Conservation (phyloP, 805 yeast genomes). For the Saccharomyces kudriavzevii region DNA sequence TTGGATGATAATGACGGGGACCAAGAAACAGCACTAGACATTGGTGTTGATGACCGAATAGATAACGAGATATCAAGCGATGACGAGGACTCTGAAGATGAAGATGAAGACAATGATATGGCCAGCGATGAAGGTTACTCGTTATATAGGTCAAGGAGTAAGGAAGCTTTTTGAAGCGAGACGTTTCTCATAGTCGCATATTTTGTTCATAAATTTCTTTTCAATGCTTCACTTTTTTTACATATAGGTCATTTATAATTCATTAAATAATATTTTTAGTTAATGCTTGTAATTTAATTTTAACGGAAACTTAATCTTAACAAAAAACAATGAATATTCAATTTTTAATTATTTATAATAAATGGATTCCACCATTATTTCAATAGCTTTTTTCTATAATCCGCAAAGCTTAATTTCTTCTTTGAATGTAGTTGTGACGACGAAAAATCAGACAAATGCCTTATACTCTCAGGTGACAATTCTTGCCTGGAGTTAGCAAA, state of each 20-base stretch:
- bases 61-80: conserved; percentile 9
- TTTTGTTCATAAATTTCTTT: not conserved
- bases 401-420: conserved; percentile 33
- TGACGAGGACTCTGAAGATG: conserved; percentile 13
- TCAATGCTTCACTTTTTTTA: not conserved
- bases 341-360: not conserved
- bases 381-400: conserved; percentile 27
- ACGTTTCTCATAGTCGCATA: not conserved
- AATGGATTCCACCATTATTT: conserved; percentile 4
- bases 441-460: conserved; percentile 4
- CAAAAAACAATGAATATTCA: not conserved
- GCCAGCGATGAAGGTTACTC: conserved; percentile 9
- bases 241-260: not conserved
- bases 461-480: conserved; percentile 2
- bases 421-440: conserved; percentile 8
- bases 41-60: conserved; percentile 2
- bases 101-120: conserved; percentile 13
- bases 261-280: not conserved
- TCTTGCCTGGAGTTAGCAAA: conserved; percentile 1
- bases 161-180: not conserved
- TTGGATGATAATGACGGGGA: not conserved
- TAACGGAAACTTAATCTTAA: not conserved
- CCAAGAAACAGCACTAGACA: not conserved
- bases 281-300: not conserved
- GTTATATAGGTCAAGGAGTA: not conserved